A percentile compares a stretch with the other conserved stretches of the same genome.
Conservation (phyloP, 176 grass and related monocot genomes). For the Tillandsia leiboldiana region DNA sequence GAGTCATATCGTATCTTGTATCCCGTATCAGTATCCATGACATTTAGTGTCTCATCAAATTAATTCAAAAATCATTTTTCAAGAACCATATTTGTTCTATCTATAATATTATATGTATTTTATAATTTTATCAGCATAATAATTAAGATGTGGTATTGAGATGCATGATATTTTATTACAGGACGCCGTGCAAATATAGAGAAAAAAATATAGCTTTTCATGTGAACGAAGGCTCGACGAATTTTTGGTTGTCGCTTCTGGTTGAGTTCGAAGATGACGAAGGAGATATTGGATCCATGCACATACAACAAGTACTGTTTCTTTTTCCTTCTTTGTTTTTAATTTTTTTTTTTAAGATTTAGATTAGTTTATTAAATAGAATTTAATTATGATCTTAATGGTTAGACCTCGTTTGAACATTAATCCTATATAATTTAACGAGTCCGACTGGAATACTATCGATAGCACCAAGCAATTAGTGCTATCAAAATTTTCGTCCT, state of each 20-base stretch:
- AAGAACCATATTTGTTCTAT: no score
- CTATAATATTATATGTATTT: background rate
- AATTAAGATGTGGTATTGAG: background rate
- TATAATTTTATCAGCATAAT: background rate
- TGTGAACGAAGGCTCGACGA: constrained; percentile 83
- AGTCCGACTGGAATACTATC: no score
- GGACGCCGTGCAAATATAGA: constrained; percentile 85
- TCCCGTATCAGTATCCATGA: no score
- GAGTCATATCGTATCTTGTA: no score
- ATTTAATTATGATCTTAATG: no score
- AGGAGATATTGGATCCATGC: constrained; percentile 95
- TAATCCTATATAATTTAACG: no score
- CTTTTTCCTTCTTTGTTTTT: constrained; percentile 6
- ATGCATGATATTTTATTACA: constrained; percentile 11
- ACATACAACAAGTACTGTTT: constrained; percentile 62
- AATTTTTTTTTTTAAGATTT: background rate
- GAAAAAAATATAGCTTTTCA: constrained; percentile 84
- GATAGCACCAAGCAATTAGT: no score
- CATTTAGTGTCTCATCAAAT: no score
- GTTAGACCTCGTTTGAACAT: no score
- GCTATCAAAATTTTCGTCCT: no score
- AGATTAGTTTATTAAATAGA: no score
- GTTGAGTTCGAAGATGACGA: constrained; percentile 90
- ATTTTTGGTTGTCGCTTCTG: constrained; percentile 87
- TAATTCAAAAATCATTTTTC: no score